A percentile compares a stretch with the other conserved stretches of the same genome.
phyloP scores from a whole-genome alignment of 2,329 filamentous ascomycete genomes.

The Podosphaera leucotricha region DNA sequence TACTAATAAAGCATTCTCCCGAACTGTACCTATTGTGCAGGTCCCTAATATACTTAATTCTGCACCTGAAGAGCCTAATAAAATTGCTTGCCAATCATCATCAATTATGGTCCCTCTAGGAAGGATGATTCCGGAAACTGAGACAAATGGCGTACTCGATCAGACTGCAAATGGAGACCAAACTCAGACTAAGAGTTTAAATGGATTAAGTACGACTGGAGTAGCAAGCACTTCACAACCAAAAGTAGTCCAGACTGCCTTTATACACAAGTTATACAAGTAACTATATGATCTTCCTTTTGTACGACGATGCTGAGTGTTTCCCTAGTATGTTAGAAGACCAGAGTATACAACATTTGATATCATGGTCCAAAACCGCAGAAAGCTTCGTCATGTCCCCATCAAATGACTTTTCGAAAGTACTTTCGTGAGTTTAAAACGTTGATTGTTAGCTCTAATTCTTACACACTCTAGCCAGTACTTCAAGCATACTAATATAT shows the following conservation, averaged over 20 bases:
- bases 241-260: constrained; percentile 94
- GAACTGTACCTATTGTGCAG: constrained; percentile 32
- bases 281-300: constrained; percentile 22
- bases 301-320: constrained; percentile 7
- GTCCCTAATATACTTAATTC: constrained; percentile 32
- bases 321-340: constrained; percentile 81
- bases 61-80: constrained; percentile 35
- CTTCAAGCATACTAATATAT: constrained; percentile 98
- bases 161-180: constrained; percentile 15
- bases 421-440: constrained; percentile 55
- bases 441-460: not conserved
- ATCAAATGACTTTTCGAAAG: constrained; percentile 92
- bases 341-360: constrained; percentile 73
- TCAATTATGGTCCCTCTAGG: constrained; percentile 18
- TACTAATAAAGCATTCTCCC: constrained; percentile 8
- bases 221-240: constrained; percentile 68
- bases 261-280: constrained; percentile 99
- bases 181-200: constrained; percentile 16
- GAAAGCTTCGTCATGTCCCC: constrained; percentile 99
- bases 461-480: constrained; percentile 45
- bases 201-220: constrained; percentile 16
- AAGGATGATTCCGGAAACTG: constrained; percentile 14
- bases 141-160: constrained; percentile 15
- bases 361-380: constrained; percentile 81
- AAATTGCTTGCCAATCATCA: constrained; percentile 30